These are phyloP conservation scores for Lodderomyces oxycetoniae DNA, from an alignment of 1,139 yeast genomes.

Conservation along the genomic window DNA sequence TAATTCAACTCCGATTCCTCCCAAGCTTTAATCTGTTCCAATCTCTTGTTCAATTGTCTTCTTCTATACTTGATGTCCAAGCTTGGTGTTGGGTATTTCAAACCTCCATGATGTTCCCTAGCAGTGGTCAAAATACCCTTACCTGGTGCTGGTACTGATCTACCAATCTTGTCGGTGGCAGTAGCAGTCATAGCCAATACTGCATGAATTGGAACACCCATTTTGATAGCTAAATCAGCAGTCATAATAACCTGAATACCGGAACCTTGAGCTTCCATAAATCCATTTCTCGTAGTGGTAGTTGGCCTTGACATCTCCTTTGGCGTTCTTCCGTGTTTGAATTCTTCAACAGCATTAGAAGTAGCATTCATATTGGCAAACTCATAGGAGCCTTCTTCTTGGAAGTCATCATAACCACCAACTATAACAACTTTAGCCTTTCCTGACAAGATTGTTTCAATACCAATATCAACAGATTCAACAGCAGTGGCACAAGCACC, in stretches of 20 bases:
- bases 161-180: slow-evolving; percentile 97
- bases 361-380: slow-evolving; percentile 99
- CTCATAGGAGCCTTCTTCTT: slow-evolving; percentile 97
- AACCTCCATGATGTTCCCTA: slow-evolving; percentile 81
- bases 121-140: slow-evolving; percentile 98
- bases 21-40: slow-evolving; percentile 77
- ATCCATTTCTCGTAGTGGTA: slow-evolving; percentile 92
- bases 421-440: slow-evolving; percentile 94
- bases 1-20: slow-evolving; percentile 70
- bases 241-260: slow-evolving; percentile 97
- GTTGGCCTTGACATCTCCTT: slow-evolving; percentile 98
- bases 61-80: slow-evolving; percentile 90
- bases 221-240: slow-evolving; percentile 86
- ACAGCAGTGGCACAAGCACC: slow-evolving; percentile 99
- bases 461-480: slow-evolving; percentile 94
- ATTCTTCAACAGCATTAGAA: slow-evolving; percentile 79
- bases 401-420: slow-evolving; percentile 99
- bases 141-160: slow-evolving; percentile 99
- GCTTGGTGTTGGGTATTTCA: slow-evolving; percentile 76
- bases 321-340: slow-evolving; percentile 96
- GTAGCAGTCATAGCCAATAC: slow-evolving; percentile 91
- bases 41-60: slow-evolving; percentile 81
- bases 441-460: slow-evolving; percentile 85
- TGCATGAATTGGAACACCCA: slow-evolving; percentile 99
- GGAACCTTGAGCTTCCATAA: slow-evolving; percentile 99